Evolutionary conservation across 495 filamentous ascomycete species (phyloP), one percentile per base, ranked within the genome.

Genomic region (Neurospora sp.): DNA sequence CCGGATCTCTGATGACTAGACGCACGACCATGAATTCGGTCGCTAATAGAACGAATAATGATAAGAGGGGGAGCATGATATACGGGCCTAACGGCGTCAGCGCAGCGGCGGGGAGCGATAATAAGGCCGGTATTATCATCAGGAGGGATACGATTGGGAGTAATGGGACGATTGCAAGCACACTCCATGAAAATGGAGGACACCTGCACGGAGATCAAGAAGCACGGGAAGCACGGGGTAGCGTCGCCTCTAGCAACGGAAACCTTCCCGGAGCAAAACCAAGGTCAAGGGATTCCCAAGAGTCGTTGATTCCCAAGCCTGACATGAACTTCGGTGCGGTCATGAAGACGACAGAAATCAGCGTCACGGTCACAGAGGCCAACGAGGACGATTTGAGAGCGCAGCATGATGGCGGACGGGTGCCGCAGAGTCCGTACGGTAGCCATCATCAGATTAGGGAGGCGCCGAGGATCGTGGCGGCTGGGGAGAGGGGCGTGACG

Each of bases 321-420:
- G 45, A 14, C 53, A 35, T 61, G 53, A 9, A 65, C 27, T 65
- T 65, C 35, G 53, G 42, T 20, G n/a, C 45, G 1, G 78, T 79
- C 18, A 68, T 79, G 44, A 79, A 77, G 76, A 81, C 79, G 1
- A 81, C 78, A 44, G 76, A 73, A n/a, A 76, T 81, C 45, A 40
- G 76, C 22, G 74, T 81, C 9, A 79, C 78, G 4, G 75, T 78
- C 12, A 71, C 75, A 2, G 12, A 65, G 1, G 74, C 70, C 10
- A 31, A 12, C 27, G 69, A 69, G 1, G 22, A 16, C 1, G 40
- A 41, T 0, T 6, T 44, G 2, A 5, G 41, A 20, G 70, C 70
- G 70, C 42, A 71, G 22, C 18, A 37, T 59, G 12, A 35, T 59
- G 20, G 70, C 14, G 22, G 48, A 27, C 8, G 70, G 16, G 22